Evolutionary conservation across 257 asterid species (phyloP).

Genomic region (Petunia secreta): DNA sequence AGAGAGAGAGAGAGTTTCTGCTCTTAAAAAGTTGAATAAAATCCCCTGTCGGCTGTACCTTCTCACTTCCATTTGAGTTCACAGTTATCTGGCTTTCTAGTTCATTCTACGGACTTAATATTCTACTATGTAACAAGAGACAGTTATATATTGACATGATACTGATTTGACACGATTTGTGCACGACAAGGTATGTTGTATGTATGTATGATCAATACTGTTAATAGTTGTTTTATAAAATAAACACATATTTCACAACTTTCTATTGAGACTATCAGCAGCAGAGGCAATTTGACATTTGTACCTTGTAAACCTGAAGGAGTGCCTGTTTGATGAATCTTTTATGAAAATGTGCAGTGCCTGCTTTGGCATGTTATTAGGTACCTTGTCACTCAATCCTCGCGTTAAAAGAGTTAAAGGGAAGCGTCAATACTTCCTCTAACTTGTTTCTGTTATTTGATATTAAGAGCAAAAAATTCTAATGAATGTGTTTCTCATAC

Average conservation of each 20-base stretch:
- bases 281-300: neutral
- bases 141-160: neutral
- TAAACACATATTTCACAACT: neutral
- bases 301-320: too few species aligned
- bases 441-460: too few species aligned
- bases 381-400: too few species aligned
- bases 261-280: neutral
- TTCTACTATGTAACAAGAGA: neutral
- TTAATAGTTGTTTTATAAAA: neutral
- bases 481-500: too few species aligned
- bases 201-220: neutral
- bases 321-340: too few species aligned
- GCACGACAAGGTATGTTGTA: neutral
- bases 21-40: neutral
- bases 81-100: neutral
- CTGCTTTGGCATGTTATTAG: too few species aligned
- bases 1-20: neutral
- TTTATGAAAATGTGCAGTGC: too few species aligned
- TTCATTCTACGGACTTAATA: neutral
- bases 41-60: neutral
- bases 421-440: too few species aligned
- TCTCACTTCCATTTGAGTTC: neutral
- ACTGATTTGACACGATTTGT: neutral
- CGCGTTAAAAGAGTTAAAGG: too few species aligned
- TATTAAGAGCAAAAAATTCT: too few species aligned